These are phyloP conservation scores for Penicillium cataractarum DNA, from an alignment of 495 filamentous ascomycete species.

Conservation along the genomic window DNA sequence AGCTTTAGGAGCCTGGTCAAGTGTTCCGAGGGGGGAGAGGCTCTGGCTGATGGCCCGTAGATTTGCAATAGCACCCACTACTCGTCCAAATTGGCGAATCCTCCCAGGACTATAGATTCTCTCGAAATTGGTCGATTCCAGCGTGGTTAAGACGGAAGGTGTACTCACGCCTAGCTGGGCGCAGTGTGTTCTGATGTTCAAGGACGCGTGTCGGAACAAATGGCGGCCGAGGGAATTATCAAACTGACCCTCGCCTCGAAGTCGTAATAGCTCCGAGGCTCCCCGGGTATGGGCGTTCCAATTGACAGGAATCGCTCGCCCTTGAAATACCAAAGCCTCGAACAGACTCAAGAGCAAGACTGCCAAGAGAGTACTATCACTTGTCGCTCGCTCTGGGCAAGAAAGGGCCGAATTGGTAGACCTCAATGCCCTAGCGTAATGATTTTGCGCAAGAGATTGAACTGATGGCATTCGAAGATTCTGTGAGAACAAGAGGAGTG, in stretches of 20 bases:
- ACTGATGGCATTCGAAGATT: neutral
- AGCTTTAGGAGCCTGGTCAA: neutral
- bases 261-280: neutral
- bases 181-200: slow-evolving; percentile 1
- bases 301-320: neutral
- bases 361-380: slow-evolving; percentile 1
- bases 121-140: neutral
- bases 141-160: neutral
- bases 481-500: slow-evolving; percentile 3
- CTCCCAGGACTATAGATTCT: neutral
- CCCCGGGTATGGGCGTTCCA: slow-evolving; percentile 4
- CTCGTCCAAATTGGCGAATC: neutral
- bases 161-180: neutral
- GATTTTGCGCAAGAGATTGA: slow-evolving; percentile 1
- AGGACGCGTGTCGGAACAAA: slow-evolving; percentile 4
- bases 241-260: slow-evolving; percentile 2
- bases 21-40: neutral
- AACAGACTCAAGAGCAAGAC: slow-evolving; percentile 1
- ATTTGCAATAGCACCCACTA: slow-evolving; percentile 1
- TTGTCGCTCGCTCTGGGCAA: neutral
- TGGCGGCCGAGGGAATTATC: neutral
- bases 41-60: neutral
- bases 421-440: slow-evolving; percentile 6
- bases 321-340: slow-evolving; percentile 1
- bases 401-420: neutral